Conservation (phyloP, 192 early-diverging fungal genomes). For the Powellomyces hirtus region DNA sequence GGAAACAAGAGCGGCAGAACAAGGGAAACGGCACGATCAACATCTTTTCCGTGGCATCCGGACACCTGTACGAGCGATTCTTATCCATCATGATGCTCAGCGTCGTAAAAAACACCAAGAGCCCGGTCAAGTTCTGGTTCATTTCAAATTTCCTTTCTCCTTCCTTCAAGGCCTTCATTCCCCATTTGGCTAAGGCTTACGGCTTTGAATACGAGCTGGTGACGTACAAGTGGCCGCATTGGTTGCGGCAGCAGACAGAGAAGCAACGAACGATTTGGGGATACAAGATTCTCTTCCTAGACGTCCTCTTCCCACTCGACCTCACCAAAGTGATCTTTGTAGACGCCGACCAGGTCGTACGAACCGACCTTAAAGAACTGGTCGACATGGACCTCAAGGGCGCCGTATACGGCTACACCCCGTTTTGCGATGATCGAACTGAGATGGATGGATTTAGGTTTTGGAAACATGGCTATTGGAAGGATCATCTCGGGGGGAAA, state of each 20-base stretch:
- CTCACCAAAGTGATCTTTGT: slow-evolving; percentile 97
- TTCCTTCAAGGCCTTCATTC: slow-evolving; percentile 87
- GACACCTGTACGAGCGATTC: slow-evolving; percentile 97
- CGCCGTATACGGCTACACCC: slow-evolving; percentile 95
- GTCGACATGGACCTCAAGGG: slow-evolving; percentile 89
- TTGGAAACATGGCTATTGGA: slow-evolving; percentile 98
- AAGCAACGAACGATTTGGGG: slow-evolving; percentile 99
- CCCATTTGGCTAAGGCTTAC: slow-evolving; percentile 80
- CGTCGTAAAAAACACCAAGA: slow-evolving; percentile 84
- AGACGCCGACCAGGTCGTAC: slow-evolving; percentile 94
- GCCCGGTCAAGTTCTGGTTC: slow-evolving; percentile 96
- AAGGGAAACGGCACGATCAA: slow-evolving; percentile 67
- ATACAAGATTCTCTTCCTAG: slow-evolving; percentile 98
- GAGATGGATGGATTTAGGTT: slow-evolving; percentile 98
- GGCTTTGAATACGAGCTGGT: slow-evolving; percentile 94
- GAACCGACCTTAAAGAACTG: slow-evolving; percentile 91
- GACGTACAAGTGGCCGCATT: slow-evolving; percentile 98
- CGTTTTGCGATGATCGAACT: slow-evolving; percentile 86
- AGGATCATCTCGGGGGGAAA: slow-evolving; percentile 75
- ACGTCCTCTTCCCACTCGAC: slow-evolving; percentile 92
- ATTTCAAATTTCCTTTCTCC: slow-evolving; percentile 98
- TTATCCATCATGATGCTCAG: slow-evolving; percentile 95
- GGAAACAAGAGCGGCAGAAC: too few species aligned
- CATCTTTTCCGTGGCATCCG: slow-evolving; percentile 97
- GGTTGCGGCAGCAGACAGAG: slow-evolving; percentile 87